A percentile compares a stretch with the other conserved stretches of the same genome.
Evolutionary conservation across 441 rosid species (phyloP).

Genomic region (Metrosideros polymorpha): DNA sequence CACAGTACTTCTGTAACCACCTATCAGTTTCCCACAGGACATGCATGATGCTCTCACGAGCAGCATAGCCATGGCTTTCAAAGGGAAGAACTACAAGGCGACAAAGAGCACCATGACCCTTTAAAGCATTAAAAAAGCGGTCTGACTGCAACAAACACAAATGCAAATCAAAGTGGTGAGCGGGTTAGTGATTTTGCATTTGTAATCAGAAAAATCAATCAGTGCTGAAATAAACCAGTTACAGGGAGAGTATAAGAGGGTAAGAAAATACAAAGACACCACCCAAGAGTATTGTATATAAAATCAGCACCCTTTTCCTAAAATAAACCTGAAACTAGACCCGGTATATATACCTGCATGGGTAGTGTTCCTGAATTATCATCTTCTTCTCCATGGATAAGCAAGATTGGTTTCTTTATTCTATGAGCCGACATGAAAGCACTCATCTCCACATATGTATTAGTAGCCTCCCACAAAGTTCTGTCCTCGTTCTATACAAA

Average conservation of each 20-base stretch:
- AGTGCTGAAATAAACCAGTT: background rate
- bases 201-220: background rate
- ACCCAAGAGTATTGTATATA: background rate
- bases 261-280: background rate
- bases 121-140: constrained; percentile 86
- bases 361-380: constrained; percentile 87
- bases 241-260: background rate
- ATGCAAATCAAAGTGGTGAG: background rate
- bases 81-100: constrained; percentile 81
- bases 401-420: constrained; percentile 92
- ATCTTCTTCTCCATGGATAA: constrained; percentile 96
- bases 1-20: constrained; percentile 85
- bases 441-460: constrained; percentile 81
- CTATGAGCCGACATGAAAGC: constrained; percentile 92
- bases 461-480: constrained; percentile 91
- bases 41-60: constrained; percentile 92
- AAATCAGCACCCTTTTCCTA: background rate
- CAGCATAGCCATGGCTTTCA: constrained; percentile 93
- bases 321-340: background rate
- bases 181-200: background rate
- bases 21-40: constrained; percentile 96
- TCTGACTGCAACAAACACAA: constrained; percentile 52
- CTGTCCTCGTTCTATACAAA: constrained; percentile 76
- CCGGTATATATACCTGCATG: constrained; percentile 57
- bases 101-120: constrained; percentile 89